Base-by-base conservation (phyloP, 306 rosid genomes). In the Castanea mollissima region DNA sequence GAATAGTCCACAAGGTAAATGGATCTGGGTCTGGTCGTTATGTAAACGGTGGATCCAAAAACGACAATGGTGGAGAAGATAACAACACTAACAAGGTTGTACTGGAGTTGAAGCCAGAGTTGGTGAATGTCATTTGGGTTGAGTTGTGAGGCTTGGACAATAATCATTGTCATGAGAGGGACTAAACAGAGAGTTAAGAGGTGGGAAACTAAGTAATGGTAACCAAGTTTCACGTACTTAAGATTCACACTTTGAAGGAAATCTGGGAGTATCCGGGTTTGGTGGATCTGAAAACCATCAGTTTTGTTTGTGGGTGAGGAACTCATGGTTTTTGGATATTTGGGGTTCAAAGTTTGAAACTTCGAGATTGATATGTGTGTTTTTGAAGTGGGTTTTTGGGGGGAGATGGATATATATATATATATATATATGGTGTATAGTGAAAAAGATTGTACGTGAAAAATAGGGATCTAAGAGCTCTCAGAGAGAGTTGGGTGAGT, bases 81-180 rank as follows among this genome's bases (percentile, higher is more conserved):
- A 5, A 86, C 77, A 80, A 85, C 82, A 11, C 64, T 57, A 3
- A 87, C 79, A 64, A 87, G 88, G 21, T 88, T 86, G 87, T 82
- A 82, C 34, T 85, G 83, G 29, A 91, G 85, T 38, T 86, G 89
- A n/a, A 87, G 86, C 90, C 92, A 88, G n/a, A 89, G 86, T 0
- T 76, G 86, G 62, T 77, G 92, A 62, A 89, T 41, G 2, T 91
- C 88, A 4, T 82, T 72, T 0, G 82, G 88, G 80, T 82, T 83
- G 85, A 84, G 83, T 32, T 85, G 89, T 0, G 88, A 82, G 29
- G 84, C 86, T 76, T 85, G 86, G 16, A 92, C 25, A 12, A 85
- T 44, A 57, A 78, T 71, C 60, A 77, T 18, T 35, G 83, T 79
- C 75, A 88, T 83, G 0, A 92, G 73, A 71, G 97, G 94, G 74